phyloP scores from a whole-genome alignment of 176 grass and related monocot species.

The Cymbopogon citratus region DNA sequence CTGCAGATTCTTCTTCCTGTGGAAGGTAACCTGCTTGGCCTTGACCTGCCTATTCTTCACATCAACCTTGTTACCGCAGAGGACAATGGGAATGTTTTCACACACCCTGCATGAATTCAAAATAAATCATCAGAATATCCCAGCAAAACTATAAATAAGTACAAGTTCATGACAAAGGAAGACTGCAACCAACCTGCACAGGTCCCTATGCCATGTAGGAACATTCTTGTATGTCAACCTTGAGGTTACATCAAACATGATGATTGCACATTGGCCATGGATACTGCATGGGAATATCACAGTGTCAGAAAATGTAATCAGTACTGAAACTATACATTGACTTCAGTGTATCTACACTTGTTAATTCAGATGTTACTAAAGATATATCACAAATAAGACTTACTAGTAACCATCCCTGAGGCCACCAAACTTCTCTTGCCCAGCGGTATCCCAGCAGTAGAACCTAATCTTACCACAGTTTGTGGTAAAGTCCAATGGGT shows the following conservation, averaged over 20 bases:
- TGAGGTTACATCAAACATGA: constrained; percentile 94
- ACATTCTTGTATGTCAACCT: constrained; percentile 87
- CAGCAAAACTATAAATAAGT: background rate
- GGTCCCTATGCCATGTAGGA: constrained; percentile 82
- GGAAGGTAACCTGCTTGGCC: too few species aligned
- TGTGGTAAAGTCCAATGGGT: constrained; percentile 78
- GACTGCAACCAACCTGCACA: constrained; percentile 56
- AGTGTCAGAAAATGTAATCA: background rate
- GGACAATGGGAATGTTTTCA: constrained; percentile 58
- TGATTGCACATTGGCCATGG: constrained; percentile 79
- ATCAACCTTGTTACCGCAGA: too few species aligned
- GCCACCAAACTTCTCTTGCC: constrained; percentile 85
- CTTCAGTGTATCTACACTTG: too few species aligned
- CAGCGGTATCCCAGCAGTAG: constrained; percentile 91
- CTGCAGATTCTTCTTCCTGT: too few species aligned
- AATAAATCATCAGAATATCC: background rate
- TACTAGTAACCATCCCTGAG: constrained; percentile 96
- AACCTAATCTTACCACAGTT: constrained; percentile 86
- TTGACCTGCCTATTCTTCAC: too few species aligned
- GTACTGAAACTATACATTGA: background rate
- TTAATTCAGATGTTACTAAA: background rate
- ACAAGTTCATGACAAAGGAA: background rate
- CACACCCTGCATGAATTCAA: constrained; percentile 51
- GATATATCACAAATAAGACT: background rate
- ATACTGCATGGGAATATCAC: constrained; percentile 33